Evolutionary conservation across 805 yeast species (phyloP).

Genomic region (Yarrowia porcina): DNA sequence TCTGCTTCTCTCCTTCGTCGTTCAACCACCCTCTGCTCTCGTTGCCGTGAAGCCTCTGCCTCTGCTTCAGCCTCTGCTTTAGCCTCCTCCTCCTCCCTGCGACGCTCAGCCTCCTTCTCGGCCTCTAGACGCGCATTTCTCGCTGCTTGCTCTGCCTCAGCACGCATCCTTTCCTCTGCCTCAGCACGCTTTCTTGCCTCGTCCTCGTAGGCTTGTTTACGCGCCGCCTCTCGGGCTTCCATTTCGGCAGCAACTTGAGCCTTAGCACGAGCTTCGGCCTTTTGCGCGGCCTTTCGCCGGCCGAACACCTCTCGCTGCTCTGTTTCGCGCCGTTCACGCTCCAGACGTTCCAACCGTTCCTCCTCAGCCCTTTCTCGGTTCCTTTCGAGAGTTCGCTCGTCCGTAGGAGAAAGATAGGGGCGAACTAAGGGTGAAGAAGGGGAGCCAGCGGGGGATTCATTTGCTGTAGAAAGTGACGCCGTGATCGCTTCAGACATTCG

Average conservation of each 20-base stretch:
- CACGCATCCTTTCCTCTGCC: not conserved
- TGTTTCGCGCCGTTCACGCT: not conserved
- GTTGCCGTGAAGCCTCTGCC: not conserved
- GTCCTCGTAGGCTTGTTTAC: too few species aligned
- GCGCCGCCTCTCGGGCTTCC: too few species aligned
- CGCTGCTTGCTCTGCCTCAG: not conserved
- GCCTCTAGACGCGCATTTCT: too few species aligned
- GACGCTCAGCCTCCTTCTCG: not conserved
- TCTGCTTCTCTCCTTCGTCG: not conserved
- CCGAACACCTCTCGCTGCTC: not conserved
- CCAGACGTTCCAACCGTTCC: not conserved
- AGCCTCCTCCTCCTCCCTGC: not conserved
- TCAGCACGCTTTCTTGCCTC: not conserved
- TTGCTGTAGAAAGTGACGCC: not conserved
- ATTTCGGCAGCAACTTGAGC: not conserved
- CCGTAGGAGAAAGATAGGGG: not conserved
- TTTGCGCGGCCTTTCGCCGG: not conserved
- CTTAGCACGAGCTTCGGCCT: not conserved
- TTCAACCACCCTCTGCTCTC: not conserved
- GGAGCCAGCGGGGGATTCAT: not conserved
- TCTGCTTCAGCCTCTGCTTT: not conserved
- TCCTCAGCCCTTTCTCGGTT: not conserved
- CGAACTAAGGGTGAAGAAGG: not conserved
- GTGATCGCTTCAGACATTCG: not conserved
- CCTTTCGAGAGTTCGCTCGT: not conserved